Evolutionary conservation across 176 grass and related monocot species (phyloP), one percentile per base, ranked within the genome.

Genomic region (Oryza meridionalis): DNA sequence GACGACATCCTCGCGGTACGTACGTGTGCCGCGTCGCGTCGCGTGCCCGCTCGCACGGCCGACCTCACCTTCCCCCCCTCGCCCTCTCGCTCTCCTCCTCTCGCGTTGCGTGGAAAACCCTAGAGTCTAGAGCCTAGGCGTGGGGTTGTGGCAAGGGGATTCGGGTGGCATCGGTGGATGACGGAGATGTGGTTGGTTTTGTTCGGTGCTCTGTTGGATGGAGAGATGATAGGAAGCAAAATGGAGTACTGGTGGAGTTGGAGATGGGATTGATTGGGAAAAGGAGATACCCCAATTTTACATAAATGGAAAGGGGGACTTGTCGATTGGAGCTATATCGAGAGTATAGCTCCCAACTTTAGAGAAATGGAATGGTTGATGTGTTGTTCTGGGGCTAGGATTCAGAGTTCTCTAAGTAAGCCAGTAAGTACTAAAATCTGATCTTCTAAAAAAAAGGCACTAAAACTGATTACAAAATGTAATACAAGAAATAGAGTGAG

Each of bases 1-100:
- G 92, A 94, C 80, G 77, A 94, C 17, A 85, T 58, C 72, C 84
- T 94, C 67, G 81, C 62, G 86, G 92, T 94, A 89, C 63, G 49
- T 37, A 37, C 35, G 6, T 50, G 47, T 35, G 33, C 4, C 33
- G 33, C 33, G 33, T 33, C 33, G 33, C 33, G 33, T 10, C 4
- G 13, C 47, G 4, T 9, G 51, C 1, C 51, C 51, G 51, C 5
- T 0, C 62, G 11, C 4, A 1, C 32, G 51, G 5, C 21, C 58
- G 58, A 2, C 58, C 58, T 10, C 8, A 1, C 58, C 7, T 6
- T 6, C 45, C 17, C 16, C 29, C 29, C 29, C 29, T 31, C 35
- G 35, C 35, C 42, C 70, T 44, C 22, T 33, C 4, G 31, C 70
- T 61, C 33, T 33, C 4, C n/a, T 4, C 35, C 59, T 26, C 61